Conservation (phyloP, 495 filamentous ascomycete species). For the Hyaloscypha variabilis region DNA sequence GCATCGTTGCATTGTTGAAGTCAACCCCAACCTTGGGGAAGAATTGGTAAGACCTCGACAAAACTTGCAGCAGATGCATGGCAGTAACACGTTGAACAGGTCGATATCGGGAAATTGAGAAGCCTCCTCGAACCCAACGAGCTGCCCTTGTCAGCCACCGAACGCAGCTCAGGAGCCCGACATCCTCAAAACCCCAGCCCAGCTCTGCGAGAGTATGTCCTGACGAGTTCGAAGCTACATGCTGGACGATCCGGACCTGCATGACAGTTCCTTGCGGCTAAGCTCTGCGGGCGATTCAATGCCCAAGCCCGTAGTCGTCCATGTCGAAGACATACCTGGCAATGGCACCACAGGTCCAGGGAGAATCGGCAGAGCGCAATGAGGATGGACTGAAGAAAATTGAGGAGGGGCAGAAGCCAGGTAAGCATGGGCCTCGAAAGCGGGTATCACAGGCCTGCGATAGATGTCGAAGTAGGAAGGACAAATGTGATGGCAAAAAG, state of each 20-base stretch:
- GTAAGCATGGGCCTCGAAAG: constrained; percentile 28
- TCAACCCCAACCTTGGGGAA: constrained; percentile 1
- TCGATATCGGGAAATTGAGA: neutral
- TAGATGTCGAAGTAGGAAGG: constrained; percentile 86
- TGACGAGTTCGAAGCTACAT: neutral
- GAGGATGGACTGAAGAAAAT: neutral
- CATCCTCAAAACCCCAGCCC: neutral
- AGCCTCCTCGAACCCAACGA: neutral
- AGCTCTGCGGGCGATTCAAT: neutral
- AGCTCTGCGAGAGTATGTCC: neutral
- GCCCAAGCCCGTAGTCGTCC: neutral
- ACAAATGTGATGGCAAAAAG: constrained; percentile 84
- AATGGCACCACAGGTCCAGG: constrained; percentile 16
- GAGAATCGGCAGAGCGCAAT: neutral
- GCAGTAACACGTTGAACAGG: neutral
- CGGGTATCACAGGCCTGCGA: constrained; percentile 76
- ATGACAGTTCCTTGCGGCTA: neutral
- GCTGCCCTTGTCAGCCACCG: neutral
- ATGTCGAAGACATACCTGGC: neutral
- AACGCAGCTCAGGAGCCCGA: neutral
- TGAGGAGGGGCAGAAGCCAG: constrained; percentile 13
- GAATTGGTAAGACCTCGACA: neutral
- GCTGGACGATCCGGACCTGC: neutral
- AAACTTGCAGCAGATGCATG: neutral
- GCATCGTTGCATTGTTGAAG: neutral